These are phyloP conservation scores for Gynostemma pentaphyllum DNA, from an alignment of 306 rosid species.

Conservation along the genomic window DNA sequence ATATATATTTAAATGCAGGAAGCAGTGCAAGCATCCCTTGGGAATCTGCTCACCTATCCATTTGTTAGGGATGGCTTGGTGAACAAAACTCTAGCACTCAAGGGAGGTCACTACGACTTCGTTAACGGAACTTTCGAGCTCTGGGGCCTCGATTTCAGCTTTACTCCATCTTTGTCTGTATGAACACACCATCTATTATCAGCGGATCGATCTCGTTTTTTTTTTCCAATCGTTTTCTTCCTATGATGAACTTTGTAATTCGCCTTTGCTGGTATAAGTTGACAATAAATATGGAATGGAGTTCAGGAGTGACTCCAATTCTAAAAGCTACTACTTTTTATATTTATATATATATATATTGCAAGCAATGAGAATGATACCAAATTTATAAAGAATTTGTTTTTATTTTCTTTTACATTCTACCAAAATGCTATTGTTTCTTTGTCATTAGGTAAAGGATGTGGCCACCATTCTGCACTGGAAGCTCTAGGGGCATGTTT, in stretches of 20 bases:
- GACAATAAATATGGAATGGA: conserved; percentile 21
- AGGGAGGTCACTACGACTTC: conserved; percentile 90
- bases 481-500: conserved; percentile 79
- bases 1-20: conserved; percentile 67
- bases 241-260: conserved; percentile 26
- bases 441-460: conserved; percentile 88
- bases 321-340: neutral
- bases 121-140: conserved; percentile 78
- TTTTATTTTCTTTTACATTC: conserved; percentile 8
- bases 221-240: conserved; percentile 30
- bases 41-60: conserved; percentile 82
- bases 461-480: conserved; percentile 97
- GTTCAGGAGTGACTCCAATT: conserved; percentile 1
- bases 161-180: conserved; percentile 67
- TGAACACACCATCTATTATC: conserved; percentile 56
- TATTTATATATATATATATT: neutral
- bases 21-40: conserved; percentile 74
- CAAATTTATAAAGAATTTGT: conserved; percentile 6
- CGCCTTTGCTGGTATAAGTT: conserved; percentile 17
- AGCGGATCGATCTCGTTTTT: conserved; percentile 33
- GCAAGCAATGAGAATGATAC: neutral
- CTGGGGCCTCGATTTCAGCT: conserved; percentile 77
- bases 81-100: conserved; percentile 64
- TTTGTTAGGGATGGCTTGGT: conserved; percentile 86
- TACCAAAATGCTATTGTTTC: conserved; percentile 17